Conservation (phyloP, 768 basidiomycete genomes). For the Rossbeevera mucosa region DNA sequence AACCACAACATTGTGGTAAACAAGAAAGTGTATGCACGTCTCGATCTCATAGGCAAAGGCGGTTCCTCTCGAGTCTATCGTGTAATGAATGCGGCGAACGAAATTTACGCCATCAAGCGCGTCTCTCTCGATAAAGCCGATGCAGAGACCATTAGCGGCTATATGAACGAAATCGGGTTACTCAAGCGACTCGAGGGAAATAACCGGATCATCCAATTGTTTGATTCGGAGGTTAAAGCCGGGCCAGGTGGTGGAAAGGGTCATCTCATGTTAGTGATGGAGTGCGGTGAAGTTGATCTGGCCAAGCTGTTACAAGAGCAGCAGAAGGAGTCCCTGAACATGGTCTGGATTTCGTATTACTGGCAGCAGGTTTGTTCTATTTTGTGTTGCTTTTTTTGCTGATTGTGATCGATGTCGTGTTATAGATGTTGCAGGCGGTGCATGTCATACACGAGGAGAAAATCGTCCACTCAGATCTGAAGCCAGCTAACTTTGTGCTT, state of each 20-base stretch:
- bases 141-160: slow-evolving; percentile 81
- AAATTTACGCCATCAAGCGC: slow-evolving; percentile 88
- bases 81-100: slow-evolving; percentile 70
- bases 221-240: slow-evolving; percentile 82
- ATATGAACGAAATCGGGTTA: slow-evolving; percentile 94
- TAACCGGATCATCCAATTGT: slow-evolving; percentile 82
- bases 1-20: slow-evolving; percentile 48
- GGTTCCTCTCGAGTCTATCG: slow-evolving; percentile 96
- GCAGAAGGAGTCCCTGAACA: slow-evolving; percentile 77
- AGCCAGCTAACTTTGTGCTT: slow-evolving; percentile 97
- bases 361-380: slow-evolving; percentile 82
- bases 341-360: slow-evolving; percentile 92
- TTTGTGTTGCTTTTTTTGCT: neutral
- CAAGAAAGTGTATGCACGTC: slow-evolving; percentile 74
- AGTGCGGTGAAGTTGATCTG: slow-evolving; percentile 93
- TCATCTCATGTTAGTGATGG: slow-evolving; percentile 85
- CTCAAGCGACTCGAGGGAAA: slow-evolving; percentile 94
- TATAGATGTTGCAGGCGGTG: slow-evolving; percentile 96
- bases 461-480: slow-evolving; percentile 97
- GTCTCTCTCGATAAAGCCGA: slow-evolving; percentile 89
- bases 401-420: neutral
- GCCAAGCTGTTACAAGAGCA: slow-evolving; percentile 80
- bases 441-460: slow-evolving; percentile 97
- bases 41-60: slow-evolving; percentile 89
- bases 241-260: slow-evolving; percentile 65